phyloP scores from a whole-genome alignment of 495 filamentous ascomycete genomes.

The Staphylotrichum tortipilum region DNA sequence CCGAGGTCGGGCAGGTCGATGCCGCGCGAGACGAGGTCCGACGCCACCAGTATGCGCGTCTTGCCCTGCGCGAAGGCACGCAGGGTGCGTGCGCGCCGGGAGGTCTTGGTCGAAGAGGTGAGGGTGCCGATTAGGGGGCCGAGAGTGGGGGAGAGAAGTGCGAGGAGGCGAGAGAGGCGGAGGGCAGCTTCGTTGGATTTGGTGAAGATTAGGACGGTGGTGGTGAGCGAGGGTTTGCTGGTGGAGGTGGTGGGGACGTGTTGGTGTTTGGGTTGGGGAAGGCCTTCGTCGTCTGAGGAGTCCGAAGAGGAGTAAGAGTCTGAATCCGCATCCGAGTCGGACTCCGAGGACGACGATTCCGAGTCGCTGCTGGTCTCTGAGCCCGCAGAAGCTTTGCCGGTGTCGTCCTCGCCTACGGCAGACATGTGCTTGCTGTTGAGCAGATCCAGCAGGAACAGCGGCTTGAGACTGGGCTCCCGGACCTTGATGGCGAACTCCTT shows the following conservation, averaged over 20 bases:
- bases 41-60: conserved; percentile 70
- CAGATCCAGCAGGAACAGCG: conserved; percentile 65
- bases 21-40: conserved; percentile 85
- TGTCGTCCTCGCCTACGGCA: not conserved
- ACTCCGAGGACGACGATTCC: conserved; percentile 23
- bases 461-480: conserved; percentile 68
- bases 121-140: conserved; percentile 55
- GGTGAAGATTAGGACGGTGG: conserved; percentile 71
- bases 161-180: conserved; percentile 70
- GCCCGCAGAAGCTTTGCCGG: conserved; percentile 14
- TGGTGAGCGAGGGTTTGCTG: conserved; percentile 7
- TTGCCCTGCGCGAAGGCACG: conserved; percentile 53
- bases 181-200: conserved; percentile 77
- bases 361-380: conserved; percentile 18
- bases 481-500: conserved; percentile 68
- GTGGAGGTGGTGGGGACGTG: not conserved
- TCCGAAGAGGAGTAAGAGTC: conserved; percentile 16
- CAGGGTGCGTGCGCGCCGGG: conserved; percentile 51
- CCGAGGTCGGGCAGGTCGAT: conserved; percentile 74
- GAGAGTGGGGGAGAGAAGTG: conserved; percentile 53
- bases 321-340: conserved; percentile 25
- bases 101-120: conserved; percentile 61
- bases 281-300: conserved; percentile 6
- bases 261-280: not conserved
- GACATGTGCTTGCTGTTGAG: conserved; percentile 38